A percentile compares a stretch with the other conserved stretches of the same genome.
Evolutionary conservation across 805 yeast species (phyloP).

Genomic region (Saccharomycopsis fodiens): DNA sequence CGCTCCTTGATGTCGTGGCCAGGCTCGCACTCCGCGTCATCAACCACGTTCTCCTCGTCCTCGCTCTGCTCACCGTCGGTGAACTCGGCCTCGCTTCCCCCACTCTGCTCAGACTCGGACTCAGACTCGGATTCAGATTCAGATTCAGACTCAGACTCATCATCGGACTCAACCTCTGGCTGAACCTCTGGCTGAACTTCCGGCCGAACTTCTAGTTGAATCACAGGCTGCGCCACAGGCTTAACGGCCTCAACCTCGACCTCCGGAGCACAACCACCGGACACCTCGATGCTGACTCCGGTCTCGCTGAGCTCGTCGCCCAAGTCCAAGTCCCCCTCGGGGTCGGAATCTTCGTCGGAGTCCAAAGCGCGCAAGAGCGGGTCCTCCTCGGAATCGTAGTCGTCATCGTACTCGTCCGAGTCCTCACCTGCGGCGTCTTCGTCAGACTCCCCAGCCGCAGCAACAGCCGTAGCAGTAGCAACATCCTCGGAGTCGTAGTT

Average conservation of each 20-base stretch:
- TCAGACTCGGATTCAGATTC: conserved; percentile 16
- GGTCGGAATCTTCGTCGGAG: too few species aligned
- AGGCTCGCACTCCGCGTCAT: too few species aligned
- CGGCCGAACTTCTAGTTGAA: neutral
- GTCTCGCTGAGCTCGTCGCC: neutral
- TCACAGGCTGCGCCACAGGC: neutral
- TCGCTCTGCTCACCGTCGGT: conserved; percentile 17
- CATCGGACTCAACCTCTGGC: too few species aligned
- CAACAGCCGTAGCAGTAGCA: too few species aligned
- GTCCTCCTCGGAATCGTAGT: neutral
- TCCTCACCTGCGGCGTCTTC: conserved; percentile 10
- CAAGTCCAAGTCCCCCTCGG: too few species aligned
- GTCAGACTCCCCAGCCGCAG: conserved; percentile 3
- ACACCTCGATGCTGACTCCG: neutral
- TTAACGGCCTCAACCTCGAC: neutral
- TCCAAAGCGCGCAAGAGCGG: too few species aligned
- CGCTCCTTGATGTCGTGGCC: too few species aligned
- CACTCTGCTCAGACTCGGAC: conserved; percentile 21
- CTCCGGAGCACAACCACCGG: neutral
- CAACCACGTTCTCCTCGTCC: conserved; percentile 21
- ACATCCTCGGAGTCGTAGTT: too few species aligned
- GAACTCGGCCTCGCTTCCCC: conserved; percentile 20
- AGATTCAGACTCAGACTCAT: conserved; percentile 5
- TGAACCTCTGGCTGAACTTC: neutral
- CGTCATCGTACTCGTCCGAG: neutral